Conservation (phyloP, 805 yeast genomes). For the Kuraishia capsulata region DNA sequence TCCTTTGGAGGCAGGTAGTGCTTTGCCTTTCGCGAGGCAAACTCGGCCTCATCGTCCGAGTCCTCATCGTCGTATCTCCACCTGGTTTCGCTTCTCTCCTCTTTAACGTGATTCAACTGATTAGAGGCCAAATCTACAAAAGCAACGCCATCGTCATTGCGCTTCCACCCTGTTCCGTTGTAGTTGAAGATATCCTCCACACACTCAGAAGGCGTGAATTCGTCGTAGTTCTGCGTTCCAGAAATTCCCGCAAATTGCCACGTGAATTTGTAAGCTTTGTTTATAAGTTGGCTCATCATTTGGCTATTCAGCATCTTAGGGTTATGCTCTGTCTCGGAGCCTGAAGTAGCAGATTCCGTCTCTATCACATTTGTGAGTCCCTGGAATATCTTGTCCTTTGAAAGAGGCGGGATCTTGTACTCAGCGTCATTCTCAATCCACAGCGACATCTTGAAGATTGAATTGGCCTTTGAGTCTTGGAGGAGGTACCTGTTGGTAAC, state of each 20-base stretch:
- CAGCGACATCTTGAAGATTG: slow-evolving; percentile 60
- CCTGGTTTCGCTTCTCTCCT: not conserved
- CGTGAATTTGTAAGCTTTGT: slow-evolving; percentile 20
- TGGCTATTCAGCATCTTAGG: not conserved
- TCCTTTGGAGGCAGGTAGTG: not conserved
- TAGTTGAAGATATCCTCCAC: slow-evolving; percentile 60
- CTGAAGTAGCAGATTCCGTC: slow-evolving; percentile 1
- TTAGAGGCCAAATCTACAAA: slow-evolving; percentile 22
- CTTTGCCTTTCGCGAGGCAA: not conserved
- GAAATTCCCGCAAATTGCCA: slow-evolving; percentile 18
- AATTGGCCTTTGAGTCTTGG: slow-evolving; percentile 73
- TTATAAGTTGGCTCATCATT: slow-evolving; percentile 9
- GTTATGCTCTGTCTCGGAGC: not conserved
- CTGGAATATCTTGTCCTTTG: slow-evolving; percentile 12
- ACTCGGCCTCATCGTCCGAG: not conserved
- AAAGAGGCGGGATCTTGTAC: slow-evolving; percentile 12
- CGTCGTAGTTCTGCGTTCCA: slow-evolving; percentile 17
- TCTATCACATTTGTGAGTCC: slow-evolving; percentile 15
- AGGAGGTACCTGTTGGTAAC: slow-evolving; percentile 57
- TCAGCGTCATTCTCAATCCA: slow-evolving; percentile 3
- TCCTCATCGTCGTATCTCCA: not conserved
- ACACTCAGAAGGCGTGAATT: slow-evolving; percentile 61
- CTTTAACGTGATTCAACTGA: not conserved
- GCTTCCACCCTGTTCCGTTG: slow-evolving; percentile 64
- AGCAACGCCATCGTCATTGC: slow-evolving; percentile 33